These are phyloP conservation scores for Ophiostoma quercus DNA, from an alignment of 2,329 filamentous ascomycete species.

Conservation along the genomic window DNA sequence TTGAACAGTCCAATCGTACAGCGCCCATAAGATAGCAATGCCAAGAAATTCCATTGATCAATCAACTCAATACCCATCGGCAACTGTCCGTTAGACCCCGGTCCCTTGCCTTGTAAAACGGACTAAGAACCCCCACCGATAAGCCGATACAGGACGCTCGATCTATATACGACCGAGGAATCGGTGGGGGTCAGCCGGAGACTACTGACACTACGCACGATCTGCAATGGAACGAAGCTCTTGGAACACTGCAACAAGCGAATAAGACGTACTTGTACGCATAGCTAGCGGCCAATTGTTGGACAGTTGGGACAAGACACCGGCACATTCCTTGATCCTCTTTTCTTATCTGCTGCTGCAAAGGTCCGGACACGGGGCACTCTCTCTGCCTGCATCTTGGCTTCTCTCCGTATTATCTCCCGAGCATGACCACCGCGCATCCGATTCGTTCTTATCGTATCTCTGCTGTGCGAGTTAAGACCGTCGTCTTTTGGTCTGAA, in stretches of 20 bases:
- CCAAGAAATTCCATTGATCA: background rate
- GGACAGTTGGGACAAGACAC: background rate
- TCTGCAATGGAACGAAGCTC: constrained; percentile 1
- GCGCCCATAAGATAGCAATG: background rate
- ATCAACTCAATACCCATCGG: background rate
- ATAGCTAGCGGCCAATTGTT: background rate
- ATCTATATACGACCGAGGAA: background rate
- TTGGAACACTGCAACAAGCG: background rate
- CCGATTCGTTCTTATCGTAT: background rate
- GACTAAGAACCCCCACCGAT: background rate
- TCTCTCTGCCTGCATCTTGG: background rate
- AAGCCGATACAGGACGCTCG: constrained; percentile 10
- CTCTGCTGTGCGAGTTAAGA: background rate
- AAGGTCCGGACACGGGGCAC: background rate
- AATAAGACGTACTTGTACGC: background rate
- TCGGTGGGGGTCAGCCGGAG: constrained; percentile 4
- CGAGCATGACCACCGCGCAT: background rate
- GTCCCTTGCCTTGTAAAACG: background rate
- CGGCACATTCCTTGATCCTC: background rate
- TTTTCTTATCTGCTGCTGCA: constrained; percentile 9
- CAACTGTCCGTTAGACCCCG: background rate
- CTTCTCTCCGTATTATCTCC: background rate
- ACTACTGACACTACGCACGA: background rate
- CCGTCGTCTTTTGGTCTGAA: too few relatives aligned
- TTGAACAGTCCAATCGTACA: background rate